These are phyloP conservation scores for Pseudogymnoascus sp. DNA, from an alignment of 2,329 filamentous ascomycete species.

Conservation along the genomic window DNA sequence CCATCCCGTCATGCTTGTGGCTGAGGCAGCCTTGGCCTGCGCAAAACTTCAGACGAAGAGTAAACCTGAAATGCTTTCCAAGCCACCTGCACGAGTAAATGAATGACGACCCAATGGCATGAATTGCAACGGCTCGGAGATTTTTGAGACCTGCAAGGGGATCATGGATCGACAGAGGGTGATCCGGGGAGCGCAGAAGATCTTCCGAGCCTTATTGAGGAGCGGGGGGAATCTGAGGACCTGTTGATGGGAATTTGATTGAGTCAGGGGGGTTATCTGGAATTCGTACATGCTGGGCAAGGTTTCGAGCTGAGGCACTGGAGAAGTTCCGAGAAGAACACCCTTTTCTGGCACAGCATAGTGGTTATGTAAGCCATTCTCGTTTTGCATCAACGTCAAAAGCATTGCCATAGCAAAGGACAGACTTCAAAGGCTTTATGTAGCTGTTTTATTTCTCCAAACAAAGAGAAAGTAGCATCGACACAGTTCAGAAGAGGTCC, in stretches of 20 bases:
- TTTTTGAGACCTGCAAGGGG: background rate
- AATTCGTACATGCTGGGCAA: background rate
- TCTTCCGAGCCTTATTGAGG: background rate
- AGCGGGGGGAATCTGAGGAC: background rate
- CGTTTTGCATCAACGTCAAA: background rate
- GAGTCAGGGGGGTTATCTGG: background rate
- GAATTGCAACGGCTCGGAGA: background rate
- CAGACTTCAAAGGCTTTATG: background rate
- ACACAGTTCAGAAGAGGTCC: background rate
- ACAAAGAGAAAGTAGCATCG: background rate
- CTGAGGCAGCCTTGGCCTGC: background rate
- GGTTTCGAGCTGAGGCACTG: background rate
- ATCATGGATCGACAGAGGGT: background rate
- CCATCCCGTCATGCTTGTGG: background rate
- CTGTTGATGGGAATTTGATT: background rate
- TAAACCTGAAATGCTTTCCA: background rate
- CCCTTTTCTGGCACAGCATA: background rate
- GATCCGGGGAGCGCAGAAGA: background rate
- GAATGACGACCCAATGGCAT: background rate
- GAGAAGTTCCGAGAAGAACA: background rate
- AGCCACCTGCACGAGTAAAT: conserved; percentile 2
- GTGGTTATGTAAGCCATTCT: background rate
- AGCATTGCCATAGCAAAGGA: background rate
- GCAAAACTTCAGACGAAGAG: background rate
- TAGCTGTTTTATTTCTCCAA: background rate